Evolutionary conservation across 306 rosid genomes (phyloP).

Genomic region (Leucaena leucocephala): DNA sequence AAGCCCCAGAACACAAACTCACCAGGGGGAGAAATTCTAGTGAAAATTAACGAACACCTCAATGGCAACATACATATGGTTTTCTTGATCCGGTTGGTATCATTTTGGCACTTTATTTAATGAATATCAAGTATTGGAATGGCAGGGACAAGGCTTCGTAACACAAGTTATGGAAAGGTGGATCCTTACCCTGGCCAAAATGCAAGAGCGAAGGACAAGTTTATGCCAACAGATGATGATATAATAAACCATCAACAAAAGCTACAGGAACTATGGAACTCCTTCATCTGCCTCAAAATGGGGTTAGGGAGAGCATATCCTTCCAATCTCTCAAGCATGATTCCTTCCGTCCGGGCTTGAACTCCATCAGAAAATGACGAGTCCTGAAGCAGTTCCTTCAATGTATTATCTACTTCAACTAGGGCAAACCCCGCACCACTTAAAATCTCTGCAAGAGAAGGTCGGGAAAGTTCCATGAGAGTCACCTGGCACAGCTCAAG

Average conservation of each 20-base stretch:
- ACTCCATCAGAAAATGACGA: constrained; percentile 69
- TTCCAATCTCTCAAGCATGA: constrained; percentile 69
- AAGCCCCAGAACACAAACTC: not conserved
- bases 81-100: not conserved
- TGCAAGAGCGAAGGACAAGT: not conserved
- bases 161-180: not conserved
- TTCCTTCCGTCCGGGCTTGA: constrained; percentile 93
- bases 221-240: not conserved
- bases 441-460: constrained; percentile 67
- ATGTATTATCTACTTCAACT: constrained; percentile 62
- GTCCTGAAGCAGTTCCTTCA: constrained; percentile 64
- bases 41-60: not conserved
- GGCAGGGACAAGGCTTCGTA: not conserved
- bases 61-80: not conserved
- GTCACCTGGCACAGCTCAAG: constrained; percentile 61
- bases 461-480: constrained; percentile 77
- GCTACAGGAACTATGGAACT: constrained; percentile 66
- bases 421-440: constrained; percentile 64
- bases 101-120: not conserved
- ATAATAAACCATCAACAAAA: constrained; percentile 22
- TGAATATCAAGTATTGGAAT: too few relatives aligned
- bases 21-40: not conserved
- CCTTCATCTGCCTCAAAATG: constrained; percentile 62
- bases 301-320: constrained; percentile 64
- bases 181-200: constrained; percentile 11